Evolutionary conservation across 306 rosid genomes (phyloP).

Genomic region (Trifolium subterraneum): DNA sequence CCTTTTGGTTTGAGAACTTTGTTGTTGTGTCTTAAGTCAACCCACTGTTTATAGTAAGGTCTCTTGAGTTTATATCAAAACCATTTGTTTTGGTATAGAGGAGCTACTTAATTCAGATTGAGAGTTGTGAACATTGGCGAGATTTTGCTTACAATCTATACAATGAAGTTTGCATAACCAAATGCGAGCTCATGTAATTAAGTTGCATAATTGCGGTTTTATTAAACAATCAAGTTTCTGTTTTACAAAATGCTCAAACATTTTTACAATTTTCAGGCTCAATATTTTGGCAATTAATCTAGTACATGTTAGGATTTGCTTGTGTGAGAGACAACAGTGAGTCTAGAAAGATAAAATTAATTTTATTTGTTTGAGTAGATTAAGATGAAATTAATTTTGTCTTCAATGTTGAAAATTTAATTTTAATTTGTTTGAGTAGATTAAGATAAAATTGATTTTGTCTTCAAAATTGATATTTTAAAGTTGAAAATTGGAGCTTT

Average conservation of each 20-base stretch:
- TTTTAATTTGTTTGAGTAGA: too few species aligned
- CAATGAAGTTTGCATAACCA: slow-evolving; percentile 17
- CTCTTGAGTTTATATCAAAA: slow-evolving; percentile 7
- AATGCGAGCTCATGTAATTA: slow-evolving; percentile 16
- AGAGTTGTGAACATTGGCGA: slow-evolving; percentile 17
- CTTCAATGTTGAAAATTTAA: background rate
- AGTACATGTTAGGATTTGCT: background rate
- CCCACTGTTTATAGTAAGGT: slow-evolving; percentile 35
- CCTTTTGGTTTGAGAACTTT: background rate
- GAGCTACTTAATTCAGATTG: slow-evolving; percentile 22
- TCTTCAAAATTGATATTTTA: background rate
- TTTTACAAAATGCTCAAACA: background rate
- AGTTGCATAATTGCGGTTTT: background rate
- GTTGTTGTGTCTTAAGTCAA: slow-evolving; percentile 20
- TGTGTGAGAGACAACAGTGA: too few species aligned
- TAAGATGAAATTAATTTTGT: background rate
- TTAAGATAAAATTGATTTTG: background rate
- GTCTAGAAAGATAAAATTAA: too few species aligned
- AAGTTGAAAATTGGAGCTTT: background rate
- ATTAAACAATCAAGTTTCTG: background rate
- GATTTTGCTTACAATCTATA: slow-evolving; percentile 25
- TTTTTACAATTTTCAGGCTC: background rate
- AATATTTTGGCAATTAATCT: background rate
- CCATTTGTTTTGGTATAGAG: slow-evolving; percentile 20
- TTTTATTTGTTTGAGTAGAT: too few species aligned